These are phyloP conservation scores for Flaveria ramosissima DNA, from an alignment of 129 eudicot species.

Conservation along the genomic window DNA sequence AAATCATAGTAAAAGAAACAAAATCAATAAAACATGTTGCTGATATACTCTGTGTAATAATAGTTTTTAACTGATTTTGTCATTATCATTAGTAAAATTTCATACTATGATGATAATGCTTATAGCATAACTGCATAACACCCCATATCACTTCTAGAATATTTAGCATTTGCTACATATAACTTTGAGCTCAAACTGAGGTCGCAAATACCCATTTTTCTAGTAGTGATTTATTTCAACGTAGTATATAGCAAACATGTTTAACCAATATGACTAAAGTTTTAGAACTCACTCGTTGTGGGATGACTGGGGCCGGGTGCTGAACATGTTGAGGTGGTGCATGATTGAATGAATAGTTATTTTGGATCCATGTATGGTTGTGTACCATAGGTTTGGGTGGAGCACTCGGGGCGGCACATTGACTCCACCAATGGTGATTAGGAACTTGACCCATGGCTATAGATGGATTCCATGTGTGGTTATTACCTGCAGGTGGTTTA, in stretches of 20 bases:
- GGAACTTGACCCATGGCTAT: constrained; percentile 17
- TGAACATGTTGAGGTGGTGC: constrained; percentile 15
- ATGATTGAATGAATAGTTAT: constrained; percentile 7
- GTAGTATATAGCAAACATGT: too few species aligned
- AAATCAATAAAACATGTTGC: background rate
- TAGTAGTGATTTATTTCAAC: too few species aligned
- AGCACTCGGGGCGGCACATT: background rate
- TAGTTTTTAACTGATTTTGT: too few species aligned
- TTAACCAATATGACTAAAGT: background rate
- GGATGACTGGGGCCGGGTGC: constrained; percentile 11
- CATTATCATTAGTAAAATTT: too few species aligned
- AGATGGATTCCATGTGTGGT: constrained; percentile 25
- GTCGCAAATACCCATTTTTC: too few species aligned
- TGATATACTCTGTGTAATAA: background rate
- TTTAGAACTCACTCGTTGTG: constrained; percentile 30
- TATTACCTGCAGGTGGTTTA: background rate
- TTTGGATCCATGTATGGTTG: constrained; percentile 21
- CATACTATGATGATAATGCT: too few species aligned
- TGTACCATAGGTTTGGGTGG: background rate
- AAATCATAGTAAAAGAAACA: background rate
- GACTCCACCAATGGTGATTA: background rate
- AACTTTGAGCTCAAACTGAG: too few species aligned
- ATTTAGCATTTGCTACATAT: too few species aligned
- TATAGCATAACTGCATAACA: too few species aligned
- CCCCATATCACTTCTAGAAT: too few species aligned